Evolutionary conservation across 225 moss, liverwort and hornwort genomes (phyloP), one percentile per base, ranked within the genome.

Genomic region (Marchantia paleacea): DNA sequence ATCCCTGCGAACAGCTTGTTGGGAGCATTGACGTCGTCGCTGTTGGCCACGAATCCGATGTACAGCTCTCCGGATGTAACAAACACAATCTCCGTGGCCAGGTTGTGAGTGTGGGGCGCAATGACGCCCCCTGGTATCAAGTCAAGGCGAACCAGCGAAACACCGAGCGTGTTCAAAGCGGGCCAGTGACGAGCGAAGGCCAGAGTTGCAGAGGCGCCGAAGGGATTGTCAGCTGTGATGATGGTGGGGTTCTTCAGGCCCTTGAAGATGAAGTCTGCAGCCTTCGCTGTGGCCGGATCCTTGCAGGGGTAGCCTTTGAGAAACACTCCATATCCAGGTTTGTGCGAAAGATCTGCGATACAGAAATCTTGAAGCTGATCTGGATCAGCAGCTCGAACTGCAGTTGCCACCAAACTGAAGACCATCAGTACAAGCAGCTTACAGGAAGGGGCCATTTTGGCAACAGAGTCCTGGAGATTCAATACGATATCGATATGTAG

Each of bases 301-400:
- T 87, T 89, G 87, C 90, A 90, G 3, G 81, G 81, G 20, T 85
- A 76, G 0, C 90, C 90, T 20, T 90, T 89, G 47, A 90, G 2
- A 24, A 83, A 83, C 0, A 75, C 0, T 6, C 55, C 75, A 54
- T 0, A 57, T 0, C 22, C 72, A n/a, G n/a, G n/a, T n/a, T n/a
- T 55, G 55, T 55, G 55, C 55, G 55, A 13, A 0, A 25, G 86
- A n/a, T n/a, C 85, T 0, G 80, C 87, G 0, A 90, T 80, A 52
- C 90, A 90, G 67, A 90, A 89, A 83, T 89, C 90, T 12, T 89
- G 84, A 6, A 89, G 78, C 16, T 85, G 89, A 39, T 89, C 89
- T 5, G 90, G 53, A 69, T 90, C 90, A 0, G 19, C 19, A 2
- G 73, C 90, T 55, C 14, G 64, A 19, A 65, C 64, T n/a, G n/a